phyloP scores from a whole-genome alignment of 108 stramenopile species.

The Chaetoceros muelleri region DNA sequence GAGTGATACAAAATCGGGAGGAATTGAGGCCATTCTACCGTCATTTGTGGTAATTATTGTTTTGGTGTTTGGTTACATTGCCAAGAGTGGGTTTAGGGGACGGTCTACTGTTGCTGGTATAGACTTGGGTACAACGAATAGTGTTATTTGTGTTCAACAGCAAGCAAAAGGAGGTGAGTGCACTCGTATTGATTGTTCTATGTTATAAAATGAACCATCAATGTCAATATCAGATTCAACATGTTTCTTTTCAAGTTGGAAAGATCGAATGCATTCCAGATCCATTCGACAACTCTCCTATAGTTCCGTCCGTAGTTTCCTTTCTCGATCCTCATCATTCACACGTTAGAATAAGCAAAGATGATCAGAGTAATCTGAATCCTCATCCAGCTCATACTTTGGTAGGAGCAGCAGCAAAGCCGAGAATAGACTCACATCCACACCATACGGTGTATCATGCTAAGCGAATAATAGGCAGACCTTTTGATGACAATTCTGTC shows the following conservation, averaged over 20 bases:
- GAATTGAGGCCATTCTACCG: constrained; percentile 66
- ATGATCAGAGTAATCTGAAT: constrained; percentile 10
- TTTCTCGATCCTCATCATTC: constrained; percentile 50
- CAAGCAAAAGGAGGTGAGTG: constrained; percentile 39
- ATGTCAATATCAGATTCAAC: not conserved
- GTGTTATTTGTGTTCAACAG: constrained; percentile 75
- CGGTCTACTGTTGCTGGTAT: constrained; percentile 73
- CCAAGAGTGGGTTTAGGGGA: constrained; percentile 77
- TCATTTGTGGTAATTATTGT: constrained; percentile 56
- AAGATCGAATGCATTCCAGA: constrained; percentile 71
- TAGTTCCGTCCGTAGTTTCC: constrained; percentile 81
- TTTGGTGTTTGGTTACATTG: constrained; percentile 54
- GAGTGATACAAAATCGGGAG: constrained; percentile 41
- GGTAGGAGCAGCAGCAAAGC: constrained; percentile 64
- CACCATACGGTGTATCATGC: constrained; percentile 79
- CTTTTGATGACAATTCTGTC: constrained; percentile 36
- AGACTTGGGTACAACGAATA: constrained; percentile 82
- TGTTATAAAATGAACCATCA: not conserved
- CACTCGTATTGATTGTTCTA: not conserved
- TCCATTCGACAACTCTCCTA: constrained; percentile 49
- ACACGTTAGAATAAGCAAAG: constrained; percentile 10
- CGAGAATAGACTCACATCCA: constrained; percentile 72
- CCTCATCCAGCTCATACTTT: constrained; percentile 66
- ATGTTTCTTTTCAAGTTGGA: constrained; percentile 31
- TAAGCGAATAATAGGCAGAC: constrained; percentile 69